Evolutionary conservation across 1,284 basidiomycete species (phyloP), one percentile per base, ranked within the genome.

Genomic region (Malassezia obtusa): DNA sequence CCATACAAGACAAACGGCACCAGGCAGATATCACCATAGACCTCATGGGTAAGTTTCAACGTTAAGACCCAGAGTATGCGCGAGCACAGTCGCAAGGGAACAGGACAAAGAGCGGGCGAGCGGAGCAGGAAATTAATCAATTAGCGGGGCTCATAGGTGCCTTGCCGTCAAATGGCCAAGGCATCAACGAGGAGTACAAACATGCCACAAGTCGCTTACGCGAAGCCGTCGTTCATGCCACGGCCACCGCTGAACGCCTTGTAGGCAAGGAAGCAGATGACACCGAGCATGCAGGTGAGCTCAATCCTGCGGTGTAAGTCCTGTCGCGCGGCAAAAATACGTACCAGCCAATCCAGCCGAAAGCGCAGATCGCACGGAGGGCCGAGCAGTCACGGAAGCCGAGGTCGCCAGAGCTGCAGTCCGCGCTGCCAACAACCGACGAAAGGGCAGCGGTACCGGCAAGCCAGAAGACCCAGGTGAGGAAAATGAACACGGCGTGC

Each of bases 181-280:
- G 31, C 52, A 49, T 40, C 52, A 54, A 54, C 52, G 40, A 43
- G 25, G 22, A 15, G 40, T 35, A 43, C 19, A 14, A 43, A 26
- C 24, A 49, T 25, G 17, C 11, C 25, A 24, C n/a, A 15, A 22
- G 11, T 8, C 11, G n/a, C 26, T 47, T 47, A 54, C 45, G 45
- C 45, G 51, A 72, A 58, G 46, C 63, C 56, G 55, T 71, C 68
- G 60, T 71, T 69, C 53, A 71, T 50, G 32, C 63, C 64, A n/a
- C 65, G 62, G 47, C 70, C 70, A 37, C 70, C 68, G 11, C 64
- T 63, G 68, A 73, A 71, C 24, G 70, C 65, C 44, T 64, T 65
- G 21, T 57, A 64, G 25, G 62, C 68, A 35, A 73, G 59, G 45
- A 53, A 49, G 52, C 53, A 50, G 45, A 71, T 60, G n/a, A 67